Conservation (phyloP, 2,329 filamentous ascomycete species). For the Penicillium sp. region DNA sequence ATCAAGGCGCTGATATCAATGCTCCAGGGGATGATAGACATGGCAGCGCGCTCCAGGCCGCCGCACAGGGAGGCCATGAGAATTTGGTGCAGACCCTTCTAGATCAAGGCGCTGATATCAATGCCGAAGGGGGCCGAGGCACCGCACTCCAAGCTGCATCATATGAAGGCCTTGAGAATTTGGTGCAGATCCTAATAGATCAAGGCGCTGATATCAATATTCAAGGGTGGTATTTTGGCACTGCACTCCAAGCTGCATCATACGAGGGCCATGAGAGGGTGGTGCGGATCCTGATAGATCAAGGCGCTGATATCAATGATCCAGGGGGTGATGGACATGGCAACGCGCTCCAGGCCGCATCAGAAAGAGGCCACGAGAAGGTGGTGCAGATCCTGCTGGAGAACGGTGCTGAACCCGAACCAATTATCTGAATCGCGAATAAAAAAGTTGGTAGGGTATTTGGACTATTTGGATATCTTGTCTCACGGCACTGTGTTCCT, state of each 20-base stretch:
- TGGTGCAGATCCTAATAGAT: too few species aligned
- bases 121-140: too few species aligned
- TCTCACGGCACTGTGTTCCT: background rate
- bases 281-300: too few species aligned
- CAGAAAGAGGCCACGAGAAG: background rate
- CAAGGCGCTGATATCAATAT: too few species aligned
- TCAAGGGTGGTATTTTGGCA: too few species aligned
- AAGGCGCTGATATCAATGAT: too few species aligned
- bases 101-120: too few species aligned
- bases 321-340: too few species aligned
- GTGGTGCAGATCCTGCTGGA: background rate
- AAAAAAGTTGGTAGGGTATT: rapidly evolving
- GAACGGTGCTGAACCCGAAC: too few species aligned
- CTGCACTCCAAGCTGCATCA: too few species aligned
- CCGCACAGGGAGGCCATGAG: rapidly evolving
- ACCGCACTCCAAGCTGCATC: background rate
- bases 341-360: background rate
- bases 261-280: too few species aligned
- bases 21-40: background rate
- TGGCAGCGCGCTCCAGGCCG: background rate
- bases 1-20: background rate
- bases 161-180: rapidly evolving
- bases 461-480: background rate
- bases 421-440: background rate
- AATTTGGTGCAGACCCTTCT: background rate